Evolutionary conservation across 2,329 filamentous ascomycete genomes (phyloP).

Genomic region (Alternaria dauci): DNA sequence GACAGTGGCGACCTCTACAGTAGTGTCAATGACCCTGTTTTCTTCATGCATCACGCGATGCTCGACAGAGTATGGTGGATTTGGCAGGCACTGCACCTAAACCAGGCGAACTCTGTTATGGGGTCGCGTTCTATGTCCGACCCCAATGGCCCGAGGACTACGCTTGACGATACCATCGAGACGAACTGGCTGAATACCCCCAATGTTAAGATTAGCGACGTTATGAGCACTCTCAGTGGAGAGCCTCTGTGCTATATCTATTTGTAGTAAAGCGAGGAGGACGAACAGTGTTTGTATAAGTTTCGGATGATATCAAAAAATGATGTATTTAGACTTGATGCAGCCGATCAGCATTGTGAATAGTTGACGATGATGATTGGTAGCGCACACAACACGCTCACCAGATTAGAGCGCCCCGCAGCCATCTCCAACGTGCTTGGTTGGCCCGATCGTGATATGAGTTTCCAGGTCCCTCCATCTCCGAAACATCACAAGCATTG

Average conservation of each 20-base stretch:
- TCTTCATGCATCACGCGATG: conserved; percentile 58
- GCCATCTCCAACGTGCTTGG: background rate
- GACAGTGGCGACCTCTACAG: conserved; percentile 55
- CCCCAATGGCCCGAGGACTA: conserved; percentile 55
- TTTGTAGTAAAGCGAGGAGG: conserved; percentile 13
- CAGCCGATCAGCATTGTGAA: background rate
- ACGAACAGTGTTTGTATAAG: background rate
- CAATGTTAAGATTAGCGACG: conserved; percentile 45
- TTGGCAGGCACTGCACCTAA: conserved; percentile 52
- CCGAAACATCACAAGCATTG: background rate
- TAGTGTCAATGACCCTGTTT: conserved; percentile 55
- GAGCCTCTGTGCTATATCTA: conserved; percentile 58
- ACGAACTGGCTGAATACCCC: conserved; percentile 47
- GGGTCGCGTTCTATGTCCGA: conserved; percentile 55
- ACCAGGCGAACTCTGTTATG: conserved; percentile 20
- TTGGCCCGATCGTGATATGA: background rate
- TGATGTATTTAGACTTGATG: background rate
- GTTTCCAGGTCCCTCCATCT: background rate
- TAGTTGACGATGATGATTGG: background rate
- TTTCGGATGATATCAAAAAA: background rate
- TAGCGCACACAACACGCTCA: background rate
- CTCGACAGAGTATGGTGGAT: conserved; percentile 59
- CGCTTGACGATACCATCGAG: conserved; percentile 55
- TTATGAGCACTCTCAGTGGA: conserved; percentile 53
- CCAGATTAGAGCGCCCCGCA: background rate